Evolutionary conservation across 73 alveolate species (phyloP).

Genomic region (Tetrahymena malaccensis): DNA sequence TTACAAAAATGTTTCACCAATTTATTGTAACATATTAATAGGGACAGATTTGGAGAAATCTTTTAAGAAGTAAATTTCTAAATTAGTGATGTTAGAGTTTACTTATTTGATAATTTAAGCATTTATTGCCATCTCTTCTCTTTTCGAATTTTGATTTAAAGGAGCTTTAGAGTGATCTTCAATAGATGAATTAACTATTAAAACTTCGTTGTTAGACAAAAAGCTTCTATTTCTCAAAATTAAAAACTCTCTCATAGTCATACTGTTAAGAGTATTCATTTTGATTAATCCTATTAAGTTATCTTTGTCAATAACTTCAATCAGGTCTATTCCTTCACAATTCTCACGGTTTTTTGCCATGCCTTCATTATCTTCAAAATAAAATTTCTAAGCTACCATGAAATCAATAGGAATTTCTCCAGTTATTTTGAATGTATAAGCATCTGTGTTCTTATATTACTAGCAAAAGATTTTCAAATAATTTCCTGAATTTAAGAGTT

Average conservation of each 20-base stretch:
- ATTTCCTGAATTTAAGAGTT: not conserved
- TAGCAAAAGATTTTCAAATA: not conserved
- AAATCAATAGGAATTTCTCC: not conserved
- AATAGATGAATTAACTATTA: not conserved
- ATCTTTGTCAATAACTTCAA: not conserved
- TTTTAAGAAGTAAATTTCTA: not conserved
- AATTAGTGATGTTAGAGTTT: not conserved
- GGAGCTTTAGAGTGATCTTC: not conserved
- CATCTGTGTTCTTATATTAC: not conserved
- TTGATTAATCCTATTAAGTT: not conserved
- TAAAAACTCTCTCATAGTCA: not conserved
- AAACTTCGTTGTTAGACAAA: not conserved
- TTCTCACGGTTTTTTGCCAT: not conserved
- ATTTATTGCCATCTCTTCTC: not conserved
- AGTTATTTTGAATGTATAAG: not conserved
- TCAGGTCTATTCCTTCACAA: not conserved
- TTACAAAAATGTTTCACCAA: not conserved
- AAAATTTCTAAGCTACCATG: not conserved
- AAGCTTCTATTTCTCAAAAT: not conserved
- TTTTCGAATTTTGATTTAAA: not conserved
- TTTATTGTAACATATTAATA: not conserved
- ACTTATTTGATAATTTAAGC: not conserved
- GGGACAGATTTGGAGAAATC: not conserved
- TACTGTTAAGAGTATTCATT: not conserved
- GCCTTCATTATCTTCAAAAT: not conserved